Evolutionary conservation across 164 flowering plant genomes (phyloP), one percentile per base, ranked within the genome.

Genomic region (Liquidambar formosana): DNA sequence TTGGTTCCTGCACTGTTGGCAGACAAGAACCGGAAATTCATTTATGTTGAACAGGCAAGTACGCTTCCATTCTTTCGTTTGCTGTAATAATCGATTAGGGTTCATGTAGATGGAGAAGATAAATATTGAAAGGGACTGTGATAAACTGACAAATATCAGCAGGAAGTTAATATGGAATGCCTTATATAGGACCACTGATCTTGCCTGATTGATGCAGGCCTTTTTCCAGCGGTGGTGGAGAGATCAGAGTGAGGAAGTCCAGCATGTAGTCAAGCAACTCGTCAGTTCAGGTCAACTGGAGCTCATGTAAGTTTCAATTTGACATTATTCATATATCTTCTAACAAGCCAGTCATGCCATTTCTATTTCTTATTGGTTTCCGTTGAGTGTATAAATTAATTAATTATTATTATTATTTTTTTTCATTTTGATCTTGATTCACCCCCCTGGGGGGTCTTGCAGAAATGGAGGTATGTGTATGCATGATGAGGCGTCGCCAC

Each of bases 211-310:
- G 51, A 14, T 75, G 47, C 81, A 90, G 98, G 97, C 97, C 0
- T 94, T 94, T 81, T 92, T 94, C 82, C 95, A 90, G 78, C 80
- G 97, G 23, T 94, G 98, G 98, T 92, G 98, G 97, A 82, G 88
- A 67, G 76, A 86, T 22, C 98, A 94, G 79, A 89, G 90, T 54
- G 84, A 80, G 22, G 53, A 23, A 8, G 64, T 86, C 49, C 83
- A 88, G 71, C 45, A 48, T 56, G 77, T 71, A 44, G 97, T 89
- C 66, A 89, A 79, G 77, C 63, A 78, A 70, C 88, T 94, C 9
- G 84, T 94, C 41, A 73, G 64, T 56, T 84, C 91, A 14, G 98
- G 97, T 68, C 97, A 87, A 82, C 89, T 92, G 18, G 98, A 94
- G 74, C 74, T 94, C 74, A 90, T 94, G 98, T 94, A 86, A 57